A percentile compares a stretch with the other conserved stretches of the same genome.
phyloP scores from a whole-genome alignment of 176 grass and related monocot species.

The Aegilops umbellulata region DNA sequence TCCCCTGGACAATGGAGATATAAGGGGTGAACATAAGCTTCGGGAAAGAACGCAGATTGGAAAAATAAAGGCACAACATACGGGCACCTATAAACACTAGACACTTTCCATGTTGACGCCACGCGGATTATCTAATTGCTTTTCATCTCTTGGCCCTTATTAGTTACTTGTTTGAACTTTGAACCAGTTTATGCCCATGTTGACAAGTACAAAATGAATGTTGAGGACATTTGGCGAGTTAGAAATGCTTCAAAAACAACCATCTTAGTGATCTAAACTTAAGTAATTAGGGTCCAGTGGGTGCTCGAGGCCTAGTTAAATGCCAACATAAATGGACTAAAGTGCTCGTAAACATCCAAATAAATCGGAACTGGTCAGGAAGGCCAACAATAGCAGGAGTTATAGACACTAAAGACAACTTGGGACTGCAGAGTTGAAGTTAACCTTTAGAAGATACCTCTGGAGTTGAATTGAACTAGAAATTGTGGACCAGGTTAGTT shows the following conservation, averaged over 20 bases:
- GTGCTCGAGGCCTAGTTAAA: not conserved
- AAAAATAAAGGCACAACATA: conserved; percentile 8
- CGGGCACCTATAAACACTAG: not conserved
- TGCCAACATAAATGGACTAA: not conserved
- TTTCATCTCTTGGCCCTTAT: not conserved
- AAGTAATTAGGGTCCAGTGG: not conserved
- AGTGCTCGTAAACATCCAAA: not conserved
- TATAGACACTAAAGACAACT: not conserved
- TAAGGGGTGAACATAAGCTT: not conserved
- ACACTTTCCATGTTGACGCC: not conserved
- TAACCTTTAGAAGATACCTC: not conserved
- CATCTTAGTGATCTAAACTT: not conserved
- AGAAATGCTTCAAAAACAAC: not conserved
- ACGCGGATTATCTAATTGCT: not conserved
- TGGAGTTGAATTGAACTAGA: not conserved
- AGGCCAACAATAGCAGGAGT: not conserved
- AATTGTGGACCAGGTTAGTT: not conserved
- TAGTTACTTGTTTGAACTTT: not conserved
- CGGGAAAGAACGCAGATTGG: not conserved
- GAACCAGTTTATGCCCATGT: not conserved
- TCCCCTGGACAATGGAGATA: conserved; percentile 37
- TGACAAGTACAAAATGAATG: not conserved
- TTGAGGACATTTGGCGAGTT: not conserved
- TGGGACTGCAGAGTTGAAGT: not conserved
- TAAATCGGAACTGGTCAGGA: not conserved